These are phyloP conservation scores for Botrytis galanthina DNA, from an alignment of 2,329 filamentous ascomycete genomes.

Conservation along the genomic window DNA sequence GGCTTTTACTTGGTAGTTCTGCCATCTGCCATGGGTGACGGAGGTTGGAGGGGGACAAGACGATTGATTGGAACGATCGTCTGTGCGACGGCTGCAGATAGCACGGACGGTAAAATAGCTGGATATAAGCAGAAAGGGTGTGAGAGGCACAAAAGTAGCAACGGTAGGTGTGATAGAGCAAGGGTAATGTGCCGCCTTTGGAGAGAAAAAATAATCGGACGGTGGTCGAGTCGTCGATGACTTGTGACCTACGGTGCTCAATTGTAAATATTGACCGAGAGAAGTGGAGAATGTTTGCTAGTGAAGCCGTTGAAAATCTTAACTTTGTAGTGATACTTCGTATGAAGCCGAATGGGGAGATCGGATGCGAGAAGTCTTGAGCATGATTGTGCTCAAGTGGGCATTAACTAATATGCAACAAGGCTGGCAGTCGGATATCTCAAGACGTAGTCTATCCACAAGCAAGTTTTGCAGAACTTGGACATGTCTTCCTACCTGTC, in stretches of 20 bases:
- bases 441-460: background rate
- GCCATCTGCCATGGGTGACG: background rate
- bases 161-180: slow-evolving; percentile 3
- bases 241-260: slow-evolving; percentile 5
- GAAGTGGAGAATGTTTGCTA: background rate
- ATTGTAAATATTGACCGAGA: background rate
- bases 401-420: background rate
- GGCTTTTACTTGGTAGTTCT: slow-evolving; percentile 4
- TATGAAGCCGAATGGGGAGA: background rate
- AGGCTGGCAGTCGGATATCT: background rate
- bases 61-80: slow-evolving; percentile 11
- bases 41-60: slow-evolving; percentile 1
- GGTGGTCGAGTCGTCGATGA: background rate
- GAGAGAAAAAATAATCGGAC: background rate
- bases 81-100: slow-evolving; percentile 2
- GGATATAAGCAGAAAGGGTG: background rate
- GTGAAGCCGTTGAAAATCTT: background rate
- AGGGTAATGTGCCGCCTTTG: background rate
- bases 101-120: background rate
- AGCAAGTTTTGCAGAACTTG: background rate
- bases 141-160: background rate
- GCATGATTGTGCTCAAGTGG: background rate
- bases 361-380: background rate
- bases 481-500: background rate
- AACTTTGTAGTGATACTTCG: background rate